Evolutionary conservation across 129 eudicot genomes (phyloP), one percentile per base, ranked within the genome.

Genomic region (Pulicaria dysenterica): DNA sequence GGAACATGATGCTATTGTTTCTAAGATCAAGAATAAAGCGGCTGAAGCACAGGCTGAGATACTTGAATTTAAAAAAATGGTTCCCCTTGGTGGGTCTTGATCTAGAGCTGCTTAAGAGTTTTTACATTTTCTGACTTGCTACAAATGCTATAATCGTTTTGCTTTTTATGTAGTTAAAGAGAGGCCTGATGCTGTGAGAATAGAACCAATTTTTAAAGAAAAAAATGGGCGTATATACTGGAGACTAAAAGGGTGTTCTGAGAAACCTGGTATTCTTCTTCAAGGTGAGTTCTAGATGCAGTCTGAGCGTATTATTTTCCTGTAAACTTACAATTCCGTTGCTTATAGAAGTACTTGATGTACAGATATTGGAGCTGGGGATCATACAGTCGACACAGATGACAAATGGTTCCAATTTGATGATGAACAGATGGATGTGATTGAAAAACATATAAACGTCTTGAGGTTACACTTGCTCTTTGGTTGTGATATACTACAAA

Each of bases 331-430:
- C 46, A 7, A 34, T 6, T 0, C 14, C 24, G 43, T 55, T n/a
- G 43, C 46, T 45, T 39, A n/a, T 72, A 41, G 17, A 47, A 68
- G 5, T 62, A 45, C 8, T 40, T 9, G 3, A 50, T 59, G 39
- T 81, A 55, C 79, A 90, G 97, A 91, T 78, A 51, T 83, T 39
- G 91, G 89, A 76, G 60, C 50, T 46, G 79, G 85, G 42, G 85
- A 85, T 74, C 72, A 66, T 64, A 53, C 72, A 37, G 66, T 38
- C 74, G 80, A 56, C 44, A 49, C 14, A 17, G 77, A 55, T 58
- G 97, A 87, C 54, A 91, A 78, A 75, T 91, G 97, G 97, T 80
- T 62, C 58, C 63, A 86, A 14, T 82, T 47, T 48, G 87, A 88
- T 38, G 82, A 38, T 73, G 97, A 85, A 66, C 85, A 84, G 73